Base-by-base conservation (phyloP, 202 grass and related monocot genomes). In the Brachypodium distachyon region DNA sequence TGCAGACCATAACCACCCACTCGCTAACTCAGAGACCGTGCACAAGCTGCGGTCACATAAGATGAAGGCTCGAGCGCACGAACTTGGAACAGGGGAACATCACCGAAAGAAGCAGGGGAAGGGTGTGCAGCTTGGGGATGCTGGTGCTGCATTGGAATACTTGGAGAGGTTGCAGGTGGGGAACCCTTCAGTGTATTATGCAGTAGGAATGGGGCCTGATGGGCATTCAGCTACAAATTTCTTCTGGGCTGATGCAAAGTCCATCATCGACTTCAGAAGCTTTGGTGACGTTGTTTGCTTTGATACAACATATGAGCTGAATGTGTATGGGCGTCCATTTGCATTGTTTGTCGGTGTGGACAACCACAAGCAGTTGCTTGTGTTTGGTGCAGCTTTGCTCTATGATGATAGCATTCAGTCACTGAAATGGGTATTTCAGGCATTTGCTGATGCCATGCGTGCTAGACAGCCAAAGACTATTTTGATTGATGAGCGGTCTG, bases 1-100 rank as follows among this genome's bases (percentile, higher is more conserved):
- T 7, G 21, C 83, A 22, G 85, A 82, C 23, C 93, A 97, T 81
- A 97, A 97, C 57, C 93, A 97, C 69, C 79, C 77, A 1, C 87
- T 97, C 0, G 93, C 85, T 26, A 88, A 90, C 67, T 81, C 93
- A 5, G 87, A 90, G 46, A 89, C 82, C 3, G 93, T 92, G 32
- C 90, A 93, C 79, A 97, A 93, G 55, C 71, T 97, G 72, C 85
- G 90, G 65, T 97, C 90, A 37, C 93, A 97, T 81, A 97, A 92
- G 75, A 82, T 90, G 58, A 91, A 85, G 74, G 83, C 81, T 42
- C 86, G 77, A 40, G 57, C 61, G 67, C 69, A 73, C 38, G 93
- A 93, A 76, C 55, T 84, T 53, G 90, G 87, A 14, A 32, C 73
- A 21, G 81, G 80, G 34, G 90, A 93, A 19, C 70, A 82, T 49